Base-by-base conservation (phyloP, 2,329 filamentous ascomycete genomes). In the Fusarium ramigenum region DNA sequence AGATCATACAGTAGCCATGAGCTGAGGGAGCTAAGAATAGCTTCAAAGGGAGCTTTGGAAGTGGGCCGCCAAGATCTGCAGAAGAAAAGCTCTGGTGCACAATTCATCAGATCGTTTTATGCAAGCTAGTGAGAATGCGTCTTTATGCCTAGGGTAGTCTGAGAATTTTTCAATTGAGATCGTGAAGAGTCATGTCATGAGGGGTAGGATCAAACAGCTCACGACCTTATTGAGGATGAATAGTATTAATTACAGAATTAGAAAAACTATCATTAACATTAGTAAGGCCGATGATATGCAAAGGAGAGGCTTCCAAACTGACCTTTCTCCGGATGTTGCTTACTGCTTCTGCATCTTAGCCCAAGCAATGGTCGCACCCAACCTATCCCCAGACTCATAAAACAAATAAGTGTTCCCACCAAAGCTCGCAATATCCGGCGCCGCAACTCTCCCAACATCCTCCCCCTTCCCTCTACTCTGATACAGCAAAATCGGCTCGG, bases 361-460 rank as follows among this genome's bases (percentile, higher is more conserved):
- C 70, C 70, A 73, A 2, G 61, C 66, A 30, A 73, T 73, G 0
- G 66, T 70, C 0, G 40, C 70, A 1, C 34, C 19, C 34, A 73
- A 7, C 1, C 70, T 5, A 14, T 34, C 39, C 0, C 70, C 70
- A 39, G 54, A 63, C 4, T 73, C 70, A 6, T 67, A 73, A 16
- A 73, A 73, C 19, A 73, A 8, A 16, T 70, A 73, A 2, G 58
- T 63, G 21, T 66, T 50, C 0, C 44, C 60, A 0, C 49, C 47
- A 23, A 46, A 50, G 0, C 44, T 63, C 1, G 44, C 61, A 42
- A 62, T 30, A 7, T 73, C 66, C 15, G 70, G 70, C 8, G 70
- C 61, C 0, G 70, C 70, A 28, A 47, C 61, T 2, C 70, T 28
- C 7, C 70, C 61, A 15, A 46, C 57, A 42, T 72, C 70, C 0